Conservation (phyloP, 495 filamentous ascomycete genomes). For the Penicillium samsonianum region DNA sequence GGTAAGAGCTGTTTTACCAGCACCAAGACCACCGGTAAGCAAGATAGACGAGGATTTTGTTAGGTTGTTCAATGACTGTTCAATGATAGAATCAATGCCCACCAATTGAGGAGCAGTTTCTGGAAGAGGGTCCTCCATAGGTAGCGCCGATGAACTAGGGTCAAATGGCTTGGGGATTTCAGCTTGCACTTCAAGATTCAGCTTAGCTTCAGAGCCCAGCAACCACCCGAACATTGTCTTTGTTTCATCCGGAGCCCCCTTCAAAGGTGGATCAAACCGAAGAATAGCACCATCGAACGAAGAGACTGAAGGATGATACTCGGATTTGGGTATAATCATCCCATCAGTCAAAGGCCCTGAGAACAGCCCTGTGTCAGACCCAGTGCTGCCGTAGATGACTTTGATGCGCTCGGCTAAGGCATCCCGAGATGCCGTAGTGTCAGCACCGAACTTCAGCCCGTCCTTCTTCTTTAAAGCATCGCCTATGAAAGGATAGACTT, state of each 20-base stretch:
- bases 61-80: slow-evolving; percentile 68
- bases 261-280: slow-evolving; percentile 65
- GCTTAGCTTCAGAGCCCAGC: slow-evolving; percentile 69
- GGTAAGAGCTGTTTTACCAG: slow-evolving; percentile 80
- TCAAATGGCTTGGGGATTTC: slow-evolving; percentile 63
- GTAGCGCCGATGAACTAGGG: slow-evolving; percentile 43
- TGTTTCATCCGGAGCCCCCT: slow-evolving; percentile 41
- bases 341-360: slow-evolving; percentile 88
- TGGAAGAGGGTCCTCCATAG: slow-evolving; percentile 56
- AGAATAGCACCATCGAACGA: slow-evolving; percentile 69
- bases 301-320: slow-evolving; percentile 40
- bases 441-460: slow-evolving; percentile 84
- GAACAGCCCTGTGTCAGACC: slow-evolving; percentile 58
- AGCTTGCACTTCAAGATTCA: slow-evolving; percentile 69
- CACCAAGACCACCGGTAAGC: slow-evolving; percentile 81
- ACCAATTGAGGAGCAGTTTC: slow-evolving; percentile 64
- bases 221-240: slow-evolving; percentile 69
- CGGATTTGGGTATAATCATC: slow-evolving; percentile 62
- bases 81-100: slow-evolving; percentile 77
- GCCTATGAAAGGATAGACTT: slow-evolving; percentile 74
- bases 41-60: slow-evolving; percentile 86
- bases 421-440: slow-evolving; percentile 74
- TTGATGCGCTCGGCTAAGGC: slow-evolving; percentile 58
- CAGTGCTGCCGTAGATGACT: slow-evolving; percentile 47
- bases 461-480: slow-evolving; percentile 53